Conservation (phyloP, 1,284 basidiomycete genomes). For the Ceratobasidium sp. region DNA sequence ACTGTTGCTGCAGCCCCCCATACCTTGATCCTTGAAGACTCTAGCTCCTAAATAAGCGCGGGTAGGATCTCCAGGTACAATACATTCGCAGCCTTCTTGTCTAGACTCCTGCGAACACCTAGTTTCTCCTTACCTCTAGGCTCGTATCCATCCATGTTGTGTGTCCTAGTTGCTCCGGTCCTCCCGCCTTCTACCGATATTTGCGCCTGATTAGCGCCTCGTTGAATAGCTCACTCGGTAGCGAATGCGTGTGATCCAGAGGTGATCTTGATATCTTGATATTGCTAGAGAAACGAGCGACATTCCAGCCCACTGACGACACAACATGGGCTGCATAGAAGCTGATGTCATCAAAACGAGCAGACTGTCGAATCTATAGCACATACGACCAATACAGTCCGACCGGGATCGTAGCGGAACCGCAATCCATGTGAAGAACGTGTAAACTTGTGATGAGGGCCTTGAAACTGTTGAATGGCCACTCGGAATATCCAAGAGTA, state of each 20-base stretch:
- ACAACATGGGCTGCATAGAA: not conserved
- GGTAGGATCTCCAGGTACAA: not conserved
- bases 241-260: not conserved
- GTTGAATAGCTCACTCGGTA: not conserved
- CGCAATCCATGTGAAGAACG: not conserved
- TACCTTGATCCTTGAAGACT: not conserved
- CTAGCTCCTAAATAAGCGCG: not conserved
- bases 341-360: not conserved
- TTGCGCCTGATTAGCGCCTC: not conserved
- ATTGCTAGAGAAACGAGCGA: not conserved
- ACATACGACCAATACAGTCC: not conserved
- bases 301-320: not conserved
- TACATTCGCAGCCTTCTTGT: not conserved
- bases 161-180: not conserved
- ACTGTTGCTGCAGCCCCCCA: not conserved
- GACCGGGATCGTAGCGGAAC: not conserved
- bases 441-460: not conserved
- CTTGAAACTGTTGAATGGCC: not conserved
- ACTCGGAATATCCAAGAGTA: no score
- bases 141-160: not conserved
- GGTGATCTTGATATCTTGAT: not conserved
- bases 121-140: not conserved
- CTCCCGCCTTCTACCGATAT: not conserved
- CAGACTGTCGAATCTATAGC: not conserved
- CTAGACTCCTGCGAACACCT: not conserved